Conservation (phyloP, 805 yeast genomes). For the Komagataella pastoris region DNA sequence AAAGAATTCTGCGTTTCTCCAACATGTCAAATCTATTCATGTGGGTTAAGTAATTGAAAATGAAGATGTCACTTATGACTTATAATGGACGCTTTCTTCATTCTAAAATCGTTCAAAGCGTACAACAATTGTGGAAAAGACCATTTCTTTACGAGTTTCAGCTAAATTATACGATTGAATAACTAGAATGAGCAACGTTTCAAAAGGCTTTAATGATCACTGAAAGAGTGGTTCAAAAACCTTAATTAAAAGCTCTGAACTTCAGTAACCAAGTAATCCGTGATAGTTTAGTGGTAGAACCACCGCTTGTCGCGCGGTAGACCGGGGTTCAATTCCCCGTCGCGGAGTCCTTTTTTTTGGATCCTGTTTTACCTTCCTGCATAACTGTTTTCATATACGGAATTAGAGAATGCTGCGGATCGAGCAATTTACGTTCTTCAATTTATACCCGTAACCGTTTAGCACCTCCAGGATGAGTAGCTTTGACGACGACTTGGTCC, state of each 20-base stretch:
- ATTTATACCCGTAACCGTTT: background rate
- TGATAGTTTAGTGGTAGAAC: conserved; percentile 5
- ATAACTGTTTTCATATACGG: background rate
- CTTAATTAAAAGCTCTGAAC: background rate
- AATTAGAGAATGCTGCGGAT: background rate
- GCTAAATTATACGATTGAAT: no score
- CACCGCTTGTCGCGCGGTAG: conserved; percentile 2
- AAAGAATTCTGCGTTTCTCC: no score
- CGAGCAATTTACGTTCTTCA: background rate
- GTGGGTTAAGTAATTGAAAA: no score
- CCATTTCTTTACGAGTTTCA: no score
- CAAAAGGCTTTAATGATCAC: no score
- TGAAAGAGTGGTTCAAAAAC: no score
- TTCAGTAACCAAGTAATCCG: conserved; percentile 1
- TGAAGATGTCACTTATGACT: no score
- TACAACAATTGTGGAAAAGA: no score
- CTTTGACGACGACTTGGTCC: conserved; percentile 40
- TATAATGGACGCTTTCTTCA: no score
- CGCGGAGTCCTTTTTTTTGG: background rate
- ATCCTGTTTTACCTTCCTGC: background rate
- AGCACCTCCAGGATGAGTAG: background rate
- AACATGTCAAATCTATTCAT: no score
- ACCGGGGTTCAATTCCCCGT: conserved; percentile 1
- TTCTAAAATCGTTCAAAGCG: no score
- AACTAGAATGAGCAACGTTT: no score